Percentiles rank a stretch among this genome's conserved stretches.
phyloP scores from a whole-genome alignment of 306 rosid species.

The Sicyos edulis region DNA sequence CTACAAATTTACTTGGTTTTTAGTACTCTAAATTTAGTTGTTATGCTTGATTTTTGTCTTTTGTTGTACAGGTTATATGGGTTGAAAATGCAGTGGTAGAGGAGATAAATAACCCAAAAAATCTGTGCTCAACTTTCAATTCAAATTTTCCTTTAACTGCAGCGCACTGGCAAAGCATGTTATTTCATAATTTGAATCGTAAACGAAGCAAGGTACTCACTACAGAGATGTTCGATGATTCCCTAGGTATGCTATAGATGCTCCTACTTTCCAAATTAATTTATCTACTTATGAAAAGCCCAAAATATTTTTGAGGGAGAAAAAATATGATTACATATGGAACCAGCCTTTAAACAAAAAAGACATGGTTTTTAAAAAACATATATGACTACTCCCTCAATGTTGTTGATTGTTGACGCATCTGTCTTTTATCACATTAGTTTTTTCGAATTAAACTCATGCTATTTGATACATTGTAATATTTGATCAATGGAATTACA shows the following conservation, averaged over 20 bases:
- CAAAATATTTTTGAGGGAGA: background rate
- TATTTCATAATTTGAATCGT: conserved; percentile 15
- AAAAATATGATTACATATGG: background rate
- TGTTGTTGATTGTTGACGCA: background rate
- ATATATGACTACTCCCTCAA: background rate
- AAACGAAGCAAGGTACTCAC: background rate
- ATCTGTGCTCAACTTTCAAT: conserved; percentile 12
- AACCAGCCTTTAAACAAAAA: too few species aligned
- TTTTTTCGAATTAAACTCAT: background rate
- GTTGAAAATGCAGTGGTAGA: conserved; percentile 29
- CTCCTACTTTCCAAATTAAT: background rate
- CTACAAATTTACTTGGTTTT: background rate
- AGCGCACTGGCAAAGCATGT: conserved; percentile 8
- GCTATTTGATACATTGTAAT: background rate
- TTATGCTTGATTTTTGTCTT: background rate
- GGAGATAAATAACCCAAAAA: background rate
- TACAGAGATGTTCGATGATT: background rate
- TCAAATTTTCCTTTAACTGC: conserved; percentile 23
- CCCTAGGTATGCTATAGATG: conserved; percentile 14
- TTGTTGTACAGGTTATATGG: conserved; percentile 27
- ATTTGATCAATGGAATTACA: background rate
- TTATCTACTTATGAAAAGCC: too few species aligned
- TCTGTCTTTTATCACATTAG: background rate
- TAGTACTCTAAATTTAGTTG: background rate
- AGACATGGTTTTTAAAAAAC: background rate